Conservation (phyloP, 1,284 basidiomycete genomes). For the Marasmius tenuissimus region DNA sequence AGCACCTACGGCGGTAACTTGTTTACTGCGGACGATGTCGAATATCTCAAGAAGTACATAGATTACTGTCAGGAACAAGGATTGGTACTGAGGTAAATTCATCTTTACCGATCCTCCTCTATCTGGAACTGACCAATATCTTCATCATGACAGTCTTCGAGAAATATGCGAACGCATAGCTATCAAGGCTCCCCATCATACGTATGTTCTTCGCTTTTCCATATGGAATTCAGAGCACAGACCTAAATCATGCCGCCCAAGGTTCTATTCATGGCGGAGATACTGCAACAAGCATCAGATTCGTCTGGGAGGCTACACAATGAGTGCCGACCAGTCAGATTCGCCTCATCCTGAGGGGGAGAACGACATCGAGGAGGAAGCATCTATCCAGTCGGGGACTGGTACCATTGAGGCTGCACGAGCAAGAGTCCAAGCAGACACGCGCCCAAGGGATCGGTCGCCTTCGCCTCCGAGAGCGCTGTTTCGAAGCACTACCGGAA, state of each 20-base stretch:
- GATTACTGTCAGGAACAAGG: constrained; percentile 85
- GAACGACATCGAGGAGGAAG: constrained; percentile 37
- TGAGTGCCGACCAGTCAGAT: constrained; percentile 55
- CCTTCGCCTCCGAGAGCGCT: constrained; percentile 76
- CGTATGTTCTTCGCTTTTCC: constrained; percentile 1
- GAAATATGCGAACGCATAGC: constrained; percentile 84
- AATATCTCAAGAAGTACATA: constrained; percentile 80
- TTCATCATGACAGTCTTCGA: constrained; percentile 48
- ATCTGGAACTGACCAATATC: background rate
- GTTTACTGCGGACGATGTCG: constrained; percentile 76
- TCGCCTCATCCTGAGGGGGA: constrained; percentile 43
- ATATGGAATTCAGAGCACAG: constrained; percentile 2
- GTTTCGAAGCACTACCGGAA: constrained; percentile 80
- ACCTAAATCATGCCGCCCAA: constrained; percentile 25
- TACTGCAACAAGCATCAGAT: constrained; percentile 89
- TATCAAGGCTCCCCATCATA: constrained; percentile 52
- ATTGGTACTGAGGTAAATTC: constrained; percentile 63
- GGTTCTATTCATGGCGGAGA: constrained; percentile 85
- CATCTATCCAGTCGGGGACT: constrained; percentile 31
- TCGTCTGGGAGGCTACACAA: constrained; percentile 74
- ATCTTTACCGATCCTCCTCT: background rate
- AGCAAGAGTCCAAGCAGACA: constrained; percentile 40
- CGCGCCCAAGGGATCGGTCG: constrained; percentile 52
- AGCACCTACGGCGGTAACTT: constrained; percentile 83
- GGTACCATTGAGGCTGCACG: constrained; percentile 46